These are phyloP conservation scores for Metschnikowia reukaufii DNA, from an alignment of 805 yeast species.

Conservation along the genomic window DNA sequence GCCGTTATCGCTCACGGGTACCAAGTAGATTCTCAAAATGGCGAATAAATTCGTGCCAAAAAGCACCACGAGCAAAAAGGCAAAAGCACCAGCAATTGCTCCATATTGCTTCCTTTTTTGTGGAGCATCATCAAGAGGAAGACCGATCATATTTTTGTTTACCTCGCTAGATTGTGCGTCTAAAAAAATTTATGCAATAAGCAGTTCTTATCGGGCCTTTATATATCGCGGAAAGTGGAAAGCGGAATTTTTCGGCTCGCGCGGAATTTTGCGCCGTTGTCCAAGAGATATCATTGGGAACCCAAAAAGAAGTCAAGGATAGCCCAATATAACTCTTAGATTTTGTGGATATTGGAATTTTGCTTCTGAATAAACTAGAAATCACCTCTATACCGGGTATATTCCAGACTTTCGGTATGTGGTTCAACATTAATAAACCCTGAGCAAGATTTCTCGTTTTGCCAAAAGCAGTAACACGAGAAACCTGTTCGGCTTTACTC, in stretches of 20 bases:
- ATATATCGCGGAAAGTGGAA: background rate
- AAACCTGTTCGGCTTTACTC: too few species aligned
- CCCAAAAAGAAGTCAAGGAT: too few species aligned
- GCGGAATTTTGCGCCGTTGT: too few species aligned
- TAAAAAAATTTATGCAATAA: background rate
- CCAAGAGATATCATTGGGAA: too few species aligned
- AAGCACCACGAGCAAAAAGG: constrained; percentile 19
- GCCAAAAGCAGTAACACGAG: too few species aligned
- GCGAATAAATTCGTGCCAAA: constrained; percentile 24
- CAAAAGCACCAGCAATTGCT: constrained; percentile 4
- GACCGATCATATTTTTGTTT: constrained; percentile 16
- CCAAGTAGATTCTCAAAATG: constrained; percentile 19
- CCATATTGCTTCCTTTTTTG: constrained; percentile 15
- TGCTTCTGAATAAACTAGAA: too few species aligned
- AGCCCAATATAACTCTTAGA: too few species aligned
- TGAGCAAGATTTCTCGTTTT: too few species aligned
- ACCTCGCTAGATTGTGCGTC: background rate
- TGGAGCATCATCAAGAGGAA: constrained; percentile 17
- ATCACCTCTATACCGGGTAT: too few species aligned
- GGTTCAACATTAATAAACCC: too few species aligned
- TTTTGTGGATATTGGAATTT: too few species aligned
- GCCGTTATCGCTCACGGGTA: constrained; percentile 18
- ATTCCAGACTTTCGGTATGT: too few species aligned
- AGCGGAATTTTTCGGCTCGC: background rate
- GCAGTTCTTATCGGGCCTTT: background rate